Evolutionary conservation across 306 rosid species (phyloP).

Genomic region (Trifolium pratense): DNA sequence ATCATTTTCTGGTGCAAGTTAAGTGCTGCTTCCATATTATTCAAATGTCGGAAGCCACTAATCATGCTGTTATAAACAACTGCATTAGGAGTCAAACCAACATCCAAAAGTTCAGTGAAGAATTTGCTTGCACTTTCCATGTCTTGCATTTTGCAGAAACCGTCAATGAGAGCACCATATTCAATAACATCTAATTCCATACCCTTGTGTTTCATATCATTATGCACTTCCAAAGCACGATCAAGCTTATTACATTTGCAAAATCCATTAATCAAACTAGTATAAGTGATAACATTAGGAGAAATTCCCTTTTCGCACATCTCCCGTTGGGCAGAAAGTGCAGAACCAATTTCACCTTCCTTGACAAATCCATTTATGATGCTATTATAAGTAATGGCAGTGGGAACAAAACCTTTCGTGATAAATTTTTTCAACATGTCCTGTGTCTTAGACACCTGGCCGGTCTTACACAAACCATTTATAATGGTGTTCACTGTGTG

Average conservation of each 20-base stretch:
- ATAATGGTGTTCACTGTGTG: conserved; percentile 55
- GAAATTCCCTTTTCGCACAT: conserved; percentile 66
- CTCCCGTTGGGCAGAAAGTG: conserved; percentile 55
- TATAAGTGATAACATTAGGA: conserved; percentile 67
- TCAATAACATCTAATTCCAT: conserved; percentile 61
- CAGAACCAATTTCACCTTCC: conserved; percentile 63
- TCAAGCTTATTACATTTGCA: conserved; percentile 63
- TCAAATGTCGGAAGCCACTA: conserved; percentile 61
- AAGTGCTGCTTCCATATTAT: conserved; percentile 72
- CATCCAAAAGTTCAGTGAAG: conserved; percentile 61
- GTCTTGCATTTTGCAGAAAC: conserved; percentile 72
- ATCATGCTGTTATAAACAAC: conserved; percentile 74
- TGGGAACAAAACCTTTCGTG: conserved; percentile 61
- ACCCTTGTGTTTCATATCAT: conserved; percentile 67
- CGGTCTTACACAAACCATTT: conserved; percentile 78
- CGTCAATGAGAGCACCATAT: conserved; percentile 64
- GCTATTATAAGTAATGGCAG: conserved; percentile 63
- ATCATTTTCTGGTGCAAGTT: conserved; percentile 64
- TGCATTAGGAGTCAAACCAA: conserved; percentile 72
- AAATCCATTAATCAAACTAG: conserved; percentile 66
- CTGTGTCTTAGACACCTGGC: conserved; percentile 57
- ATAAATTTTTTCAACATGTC: conserved; percentile 55
- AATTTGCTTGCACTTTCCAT: conserved; percentile 66
- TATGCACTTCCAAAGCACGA: conserved; percentile 66
- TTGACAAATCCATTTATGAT: conserved; percentile 70